These are phyloP conservation scores for Backusella psychrophila DNA, from an alignment of 192 early-diverging fungal species.

Conservation along the genomic window DNA sequence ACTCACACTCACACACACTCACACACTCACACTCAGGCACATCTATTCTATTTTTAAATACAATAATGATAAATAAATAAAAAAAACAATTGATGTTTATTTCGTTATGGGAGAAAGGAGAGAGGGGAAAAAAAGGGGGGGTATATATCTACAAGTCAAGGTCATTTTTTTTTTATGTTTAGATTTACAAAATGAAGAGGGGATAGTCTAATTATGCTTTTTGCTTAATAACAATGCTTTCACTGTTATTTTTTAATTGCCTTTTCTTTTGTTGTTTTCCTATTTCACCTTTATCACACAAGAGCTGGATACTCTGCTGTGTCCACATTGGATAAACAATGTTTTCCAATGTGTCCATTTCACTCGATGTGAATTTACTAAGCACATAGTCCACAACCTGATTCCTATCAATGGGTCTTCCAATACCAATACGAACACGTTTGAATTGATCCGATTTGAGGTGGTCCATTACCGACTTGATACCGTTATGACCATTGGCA, in stretches of 20 bases:
- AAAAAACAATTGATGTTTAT: background rate
- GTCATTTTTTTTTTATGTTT: background rate
- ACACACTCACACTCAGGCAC: background rate
- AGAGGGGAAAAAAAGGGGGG: background rate
- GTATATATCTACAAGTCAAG: background rate
- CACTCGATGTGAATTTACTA: conserved; percentile 43
- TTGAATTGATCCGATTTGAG: conserved; percentile 53
- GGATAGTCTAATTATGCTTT: background rate
- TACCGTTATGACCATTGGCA: conserved; percentile 74
- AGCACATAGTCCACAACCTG: conserved; percentile 61
- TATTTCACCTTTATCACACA: conserved; percentile 21
- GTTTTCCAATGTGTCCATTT: conserved; percentile 47
- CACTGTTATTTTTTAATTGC: background rate
- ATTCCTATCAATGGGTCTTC: conserved; percentile 47
- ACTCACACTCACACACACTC: background rate
- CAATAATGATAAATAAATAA: background rate
- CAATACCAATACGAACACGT: conserved; percentile 69
- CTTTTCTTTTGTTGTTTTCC: background rate
- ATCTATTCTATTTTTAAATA: background rate
- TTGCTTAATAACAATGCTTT: background rate
- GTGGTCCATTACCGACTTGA: conserved; percentile 60
- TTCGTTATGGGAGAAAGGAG: background rate
- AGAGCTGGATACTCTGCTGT: background rate
- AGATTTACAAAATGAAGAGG: background rate
- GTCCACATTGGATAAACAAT: conserved; percentile 37